phyloP scores from a whole-genome alignment of 305 asterid species.

The Solanum hybrid region DNA sequence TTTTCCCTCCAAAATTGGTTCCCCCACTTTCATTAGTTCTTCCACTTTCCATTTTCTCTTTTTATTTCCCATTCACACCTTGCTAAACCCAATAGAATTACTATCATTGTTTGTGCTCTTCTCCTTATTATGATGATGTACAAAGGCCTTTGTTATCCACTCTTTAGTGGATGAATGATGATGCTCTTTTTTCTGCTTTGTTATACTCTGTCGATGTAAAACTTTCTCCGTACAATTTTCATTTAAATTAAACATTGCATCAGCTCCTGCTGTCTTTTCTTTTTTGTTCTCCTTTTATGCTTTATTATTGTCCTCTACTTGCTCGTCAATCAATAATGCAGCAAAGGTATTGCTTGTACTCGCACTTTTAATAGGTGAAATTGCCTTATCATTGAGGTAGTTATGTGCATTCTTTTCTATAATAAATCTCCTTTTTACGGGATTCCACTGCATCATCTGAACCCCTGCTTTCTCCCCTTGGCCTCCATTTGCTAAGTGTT shows the following conservation, averaged over 20 bases:
- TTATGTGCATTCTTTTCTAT: background rate
- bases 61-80: no score
- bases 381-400: background rate
- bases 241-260: background rate
- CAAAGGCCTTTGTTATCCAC: background rate
- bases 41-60: no score
- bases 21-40: no score
- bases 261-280: background rate
- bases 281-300: background rate
- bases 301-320: background rate
- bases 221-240: background rate
- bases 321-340: background rate
- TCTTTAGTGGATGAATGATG: background rate
- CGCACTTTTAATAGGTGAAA: background rate
- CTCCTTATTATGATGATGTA: background rate
- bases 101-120: no score
- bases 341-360: background rate
- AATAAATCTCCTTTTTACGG: background rate
- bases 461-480: background rate
- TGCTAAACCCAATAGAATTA: no score
- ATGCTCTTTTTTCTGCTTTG: background rate
- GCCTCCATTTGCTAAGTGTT: background rate
- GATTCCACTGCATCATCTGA: background rate
- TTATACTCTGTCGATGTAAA: background rate
- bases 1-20: no score